Conservation (phyloP, 2,329 filamentous ascomycete genomes). For the Xylariaceae sp. region DNA sequence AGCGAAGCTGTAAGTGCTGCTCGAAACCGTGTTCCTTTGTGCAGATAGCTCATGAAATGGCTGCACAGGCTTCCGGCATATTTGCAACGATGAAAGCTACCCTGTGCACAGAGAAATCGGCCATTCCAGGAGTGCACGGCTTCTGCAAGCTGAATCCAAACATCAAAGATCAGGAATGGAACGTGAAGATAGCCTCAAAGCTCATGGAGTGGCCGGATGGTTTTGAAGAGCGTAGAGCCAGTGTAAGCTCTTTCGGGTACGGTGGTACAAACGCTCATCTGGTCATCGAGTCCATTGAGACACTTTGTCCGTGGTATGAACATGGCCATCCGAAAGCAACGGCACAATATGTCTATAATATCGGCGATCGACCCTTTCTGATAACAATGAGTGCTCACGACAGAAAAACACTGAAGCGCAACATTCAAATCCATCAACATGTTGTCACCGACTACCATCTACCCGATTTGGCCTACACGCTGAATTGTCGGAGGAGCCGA, state of each 20-base stretch:
- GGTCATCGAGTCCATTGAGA: conserved; percentile 18
- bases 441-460: conserved; percentile 18
- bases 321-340: conserved; percentile 14
- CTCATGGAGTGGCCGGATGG: conserved; percentile 19
- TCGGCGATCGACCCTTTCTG: not conserved
- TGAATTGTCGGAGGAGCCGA: conserved; percentile 15
- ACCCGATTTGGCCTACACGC: conserved; percentile 20
- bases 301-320: conserved; percentile 18
- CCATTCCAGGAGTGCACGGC: conserved; percentile 15
- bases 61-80: conserved; percentile 21
- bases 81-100: conserved; percentile 22
- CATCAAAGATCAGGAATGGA: conserved; percentile 20
- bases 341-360: conserved; percentile 1
- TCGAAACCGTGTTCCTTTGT: too few species aligned
- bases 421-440: conserved; percentile 17
- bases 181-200: conserved; percentile 18
- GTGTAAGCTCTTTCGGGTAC: conserved; percentile 24
- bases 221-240: conserved; percentile 13
- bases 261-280: conserved; percentile 21
- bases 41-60: too few species aligned
- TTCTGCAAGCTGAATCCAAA: conserved; percentile 22
- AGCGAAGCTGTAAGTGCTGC: too few species aligned
- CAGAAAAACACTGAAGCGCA: conserved; percentile 17
- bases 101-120: conserved; percentile 15
- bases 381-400: conserved; percentile 17